A percentile compares a stretch with the other conserved stretches of the same genome.
Evolutionary conservation across 768 basidiomycete genomes (phyloP).

Genomic region (Kwoniella newhampshirensis): DNA sequence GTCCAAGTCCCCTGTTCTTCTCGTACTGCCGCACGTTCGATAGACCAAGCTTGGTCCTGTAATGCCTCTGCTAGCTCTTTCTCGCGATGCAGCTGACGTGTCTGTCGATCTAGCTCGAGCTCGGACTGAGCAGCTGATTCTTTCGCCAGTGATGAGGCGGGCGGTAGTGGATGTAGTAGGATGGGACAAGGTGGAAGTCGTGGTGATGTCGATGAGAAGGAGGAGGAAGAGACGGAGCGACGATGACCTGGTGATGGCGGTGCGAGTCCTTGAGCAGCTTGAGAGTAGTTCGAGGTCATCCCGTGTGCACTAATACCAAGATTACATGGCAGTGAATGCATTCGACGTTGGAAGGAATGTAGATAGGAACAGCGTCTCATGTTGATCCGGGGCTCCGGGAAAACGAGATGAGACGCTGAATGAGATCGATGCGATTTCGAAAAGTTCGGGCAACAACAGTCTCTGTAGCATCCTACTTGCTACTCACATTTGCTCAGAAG

Average conservation of each 20-base stretch:
- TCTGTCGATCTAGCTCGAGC: constrained; percentile 44
- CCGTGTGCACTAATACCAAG: too few relatives aligned
- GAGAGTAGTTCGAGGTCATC: too few relatives aligned
- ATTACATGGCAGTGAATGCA: too few relatives aligned
- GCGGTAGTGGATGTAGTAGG: constrained; percentile 40
- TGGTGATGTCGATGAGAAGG: constrained; percentile 9
- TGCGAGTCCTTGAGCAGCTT: too few relatives aligned
- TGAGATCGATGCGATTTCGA: too few relatives aligned
- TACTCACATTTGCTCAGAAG: too few relatives aligned
- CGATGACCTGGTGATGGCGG: too few relatives aligned
- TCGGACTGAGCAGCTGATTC: constrained; percentile 40
- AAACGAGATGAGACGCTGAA: too few relatives aligned
- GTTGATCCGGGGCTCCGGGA: too few relatives aligned
- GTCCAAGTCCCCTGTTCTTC: constrained; percentile 23
- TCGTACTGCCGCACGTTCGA: constrained; percentile 25
- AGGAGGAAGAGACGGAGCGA: neutral
- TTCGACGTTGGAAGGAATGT: neutral
- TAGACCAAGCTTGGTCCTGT: constrained; percentile 41
- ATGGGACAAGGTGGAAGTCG: constrained; percentile 36
- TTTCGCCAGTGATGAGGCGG: constrained; percentile 20
- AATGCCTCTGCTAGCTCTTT: constrained; percentile 45
- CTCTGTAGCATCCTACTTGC: too few relatives aligned
- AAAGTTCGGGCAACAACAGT: too few relatives aligned
- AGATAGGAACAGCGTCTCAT: neutral
- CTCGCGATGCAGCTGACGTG: constrained; percentile 31